A percentile compares a stretch with the other conserved stretches of the same genome.
These are phyloP conservation scores for Clitocybe nebularis DNA, from an alignment of 1,284 basidiomycete species.

Conservation along the genomic window DNA sequence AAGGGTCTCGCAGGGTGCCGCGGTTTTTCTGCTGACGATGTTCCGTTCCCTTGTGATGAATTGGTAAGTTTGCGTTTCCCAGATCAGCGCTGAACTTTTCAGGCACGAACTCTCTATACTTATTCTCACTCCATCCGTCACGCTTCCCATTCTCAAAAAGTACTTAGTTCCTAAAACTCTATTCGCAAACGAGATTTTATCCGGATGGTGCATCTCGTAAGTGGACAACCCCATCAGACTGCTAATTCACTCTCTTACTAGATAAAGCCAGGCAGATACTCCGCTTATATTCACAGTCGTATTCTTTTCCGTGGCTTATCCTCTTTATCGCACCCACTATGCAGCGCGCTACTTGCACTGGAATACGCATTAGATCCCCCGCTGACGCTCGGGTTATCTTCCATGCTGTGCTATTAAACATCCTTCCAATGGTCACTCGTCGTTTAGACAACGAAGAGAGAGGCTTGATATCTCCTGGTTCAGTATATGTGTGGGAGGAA, in stretches of 20 bases:
- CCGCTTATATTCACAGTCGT: constrained; percentile 9
- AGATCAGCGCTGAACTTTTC: constrained; percentile 13
- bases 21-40: background rate
- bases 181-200: constrained; percentile 31
- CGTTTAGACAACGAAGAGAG: constrained; percentile 72
- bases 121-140: constrained; percentile 25
- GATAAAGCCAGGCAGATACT: constrained; percentile 25
- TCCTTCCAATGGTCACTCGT: constrained; percentile 72
- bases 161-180: constrained; percentile 45
- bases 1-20: background rate
- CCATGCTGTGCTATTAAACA: constrained; percentile 62
- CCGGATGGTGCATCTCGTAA: constrained; percentile 36
- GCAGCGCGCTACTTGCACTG: constrained; percentile 44
- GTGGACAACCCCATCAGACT: constrained; percentile 34
- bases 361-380: constrained; percentile 51
- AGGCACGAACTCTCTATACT: constrained; percentile 23
- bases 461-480: constrained; percentile 57
- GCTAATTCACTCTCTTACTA: constrained; percentile 28
- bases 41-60: background rate
- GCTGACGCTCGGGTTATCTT: constrained; percentile 75
- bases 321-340: constrained; percentile 21
- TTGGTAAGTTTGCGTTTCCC: constrained; percentile 10
- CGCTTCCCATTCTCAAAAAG: constrained; percentile 28
- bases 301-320: background rate
- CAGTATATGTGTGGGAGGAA: constrained; percentile 82